Percentiles rank a stretch among this genome's conserved stretches.
phyloP scores from a whole-genome alignment of 345 rosid genomes.

The Euphorbia lathyris region DNA sequence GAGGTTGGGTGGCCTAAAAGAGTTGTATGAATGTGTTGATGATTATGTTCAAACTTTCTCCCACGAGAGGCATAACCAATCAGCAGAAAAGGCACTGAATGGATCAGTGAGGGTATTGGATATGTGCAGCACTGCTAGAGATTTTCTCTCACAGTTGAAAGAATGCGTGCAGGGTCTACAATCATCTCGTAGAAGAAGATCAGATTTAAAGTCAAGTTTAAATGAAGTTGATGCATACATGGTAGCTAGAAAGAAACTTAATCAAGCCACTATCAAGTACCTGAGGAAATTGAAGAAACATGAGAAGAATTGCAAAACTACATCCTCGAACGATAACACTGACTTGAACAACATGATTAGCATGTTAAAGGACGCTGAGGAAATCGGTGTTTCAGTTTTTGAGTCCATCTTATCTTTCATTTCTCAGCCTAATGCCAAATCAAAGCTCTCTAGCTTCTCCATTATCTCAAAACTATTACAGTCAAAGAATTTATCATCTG shows the following conservation, averaged over 20 bases:
- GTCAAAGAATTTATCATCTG: conserved; percentile 5
- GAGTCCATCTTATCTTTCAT: conserved; percentile 11
- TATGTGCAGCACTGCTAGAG: not conserved
- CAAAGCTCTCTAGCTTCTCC: conserved; percentile 3
- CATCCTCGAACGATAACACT: no score
- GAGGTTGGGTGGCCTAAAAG: conserved; percentile 1
- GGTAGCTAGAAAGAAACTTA: conserved; percentile 7
- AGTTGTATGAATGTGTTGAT: not conserved
- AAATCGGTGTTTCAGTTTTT: conserved; percentile 8
- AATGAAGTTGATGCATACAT: conserved; percentile 1
- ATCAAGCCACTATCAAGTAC: not conserved
- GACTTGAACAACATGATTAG: no score
- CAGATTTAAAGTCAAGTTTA: not conserved
- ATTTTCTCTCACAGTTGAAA: conserved; percentile 3
- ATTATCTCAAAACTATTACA: not conserved
- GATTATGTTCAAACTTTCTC: not conserved
- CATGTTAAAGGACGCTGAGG: conserved; percentile 18
- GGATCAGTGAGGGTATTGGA: conserved; percentile 12
- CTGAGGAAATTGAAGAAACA: conserved; percentile 2
- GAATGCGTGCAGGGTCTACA: conserved; percentile 3
- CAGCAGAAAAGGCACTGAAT: not conserved
- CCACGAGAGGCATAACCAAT: not conserved
- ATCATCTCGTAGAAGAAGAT: conserved; percentile 8
- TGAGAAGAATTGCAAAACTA: not conserved
- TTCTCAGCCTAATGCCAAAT: conserved; percentile 13